These are phyloP conservation scores for Pleurotus ostreatus DNA, from an alignment of 768 basidiomycete species.

Conservation along the genomic window DNA sequence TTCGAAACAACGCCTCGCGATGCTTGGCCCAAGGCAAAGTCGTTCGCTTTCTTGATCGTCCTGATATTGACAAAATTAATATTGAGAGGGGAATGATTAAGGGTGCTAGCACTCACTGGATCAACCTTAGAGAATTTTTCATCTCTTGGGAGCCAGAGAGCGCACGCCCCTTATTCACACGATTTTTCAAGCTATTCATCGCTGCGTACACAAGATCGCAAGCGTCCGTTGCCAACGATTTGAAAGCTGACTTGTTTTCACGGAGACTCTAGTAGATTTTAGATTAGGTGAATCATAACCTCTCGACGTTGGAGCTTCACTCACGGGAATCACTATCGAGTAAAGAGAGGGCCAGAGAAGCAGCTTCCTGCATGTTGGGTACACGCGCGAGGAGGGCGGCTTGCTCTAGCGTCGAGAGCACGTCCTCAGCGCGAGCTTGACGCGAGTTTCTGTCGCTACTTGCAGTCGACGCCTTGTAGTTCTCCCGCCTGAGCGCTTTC, in stretches of 20 bases:
- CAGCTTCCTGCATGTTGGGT: constrained; percentile 20
- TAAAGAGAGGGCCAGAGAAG: constrained; percentile 14
- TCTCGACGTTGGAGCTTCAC: background rate
- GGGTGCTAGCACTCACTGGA: constrained; percentile 11
- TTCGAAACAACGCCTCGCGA: constrained; percentile 9
- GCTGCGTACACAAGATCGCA: constrained; percentile 19
- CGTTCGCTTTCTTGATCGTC: constrained; percentile 8
- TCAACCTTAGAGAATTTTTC: constrained; percentile 13
- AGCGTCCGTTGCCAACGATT: constrained; percentile 18
- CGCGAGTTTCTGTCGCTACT: too few relatives aligned
- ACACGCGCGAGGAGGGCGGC: constrained; percentile 16
- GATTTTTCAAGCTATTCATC: constrained; percentile 12
- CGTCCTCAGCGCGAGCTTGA: constrained; percentile 7
- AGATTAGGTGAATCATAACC: background rate
- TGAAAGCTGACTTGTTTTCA: constrained; percentile 20
- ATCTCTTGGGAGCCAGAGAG: constrained; percentile 9
- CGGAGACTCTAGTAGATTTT: constrained; percentile 12
- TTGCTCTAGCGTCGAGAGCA: constrained; percentile 17
- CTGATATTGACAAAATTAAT: background rate
- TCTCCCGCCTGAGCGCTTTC: too few relatives aligned
- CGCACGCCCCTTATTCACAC: constrained; percentile 11
- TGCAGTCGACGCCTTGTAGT: too few relatives aligned
- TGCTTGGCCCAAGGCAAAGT: constrained; percentile 12
- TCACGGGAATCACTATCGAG: constrained; percentile 16
- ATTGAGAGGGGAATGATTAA: background rate